These are phyloP conservation scores for Closterium sp. DNA, from an alignment of 139 green algal species.

Conservation along the genomic window DNA sequence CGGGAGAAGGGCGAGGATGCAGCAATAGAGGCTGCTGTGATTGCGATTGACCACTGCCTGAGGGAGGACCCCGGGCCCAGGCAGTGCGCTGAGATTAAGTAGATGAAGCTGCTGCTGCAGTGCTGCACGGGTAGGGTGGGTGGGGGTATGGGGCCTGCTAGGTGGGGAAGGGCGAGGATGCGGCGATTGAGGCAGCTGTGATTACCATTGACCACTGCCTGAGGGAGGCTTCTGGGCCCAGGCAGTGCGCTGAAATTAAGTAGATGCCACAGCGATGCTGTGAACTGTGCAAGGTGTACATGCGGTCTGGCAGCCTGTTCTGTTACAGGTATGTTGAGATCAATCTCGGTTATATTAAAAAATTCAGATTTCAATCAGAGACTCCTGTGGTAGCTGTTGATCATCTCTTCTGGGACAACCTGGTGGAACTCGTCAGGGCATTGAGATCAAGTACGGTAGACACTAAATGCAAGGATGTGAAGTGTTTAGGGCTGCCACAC, in stretches of 20 bases:
- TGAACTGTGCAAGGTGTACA: too few relatives aligned
- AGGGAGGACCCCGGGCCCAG: slow-evolving; percentile 26
- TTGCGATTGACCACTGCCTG: slow-evolving; percentile 47
- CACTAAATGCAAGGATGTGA: too few relatives aligned
- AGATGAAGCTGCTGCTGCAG: not conserved
- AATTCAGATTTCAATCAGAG: too few relatives aligned
- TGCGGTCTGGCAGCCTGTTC: too few relatives aligned
- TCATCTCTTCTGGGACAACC: too few relatives aligned
- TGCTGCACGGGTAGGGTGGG: not conserved
- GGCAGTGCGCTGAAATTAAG: slow-evolving; percentile 38
- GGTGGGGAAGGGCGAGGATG: slow-evolving; percentile 58
- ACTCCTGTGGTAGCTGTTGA: too few relatives aligned
- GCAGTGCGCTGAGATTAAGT: slow-evolving; percentile 42
- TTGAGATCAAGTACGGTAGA: too few relatives aligned
- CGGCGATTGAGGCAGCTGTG: slow-evolving; percentile 44
- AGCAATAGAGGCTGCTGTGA: slow-evolving; percentile 43
- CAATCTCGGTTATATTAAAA: too few relatives aligned
- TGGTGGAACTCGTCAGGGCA: too few relatives aligned
- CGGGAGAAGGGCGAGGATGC: slow-evolving; percentile 62
- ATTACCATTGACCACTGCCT: slow-evolving; percentile 48
- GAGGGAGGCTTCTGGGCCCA: slow-evolving; percentile 22
- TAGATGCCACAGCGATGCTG: not conserved
- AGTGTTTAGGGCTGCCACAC: too few relatives aligned
- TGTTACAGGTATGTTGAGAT: too few relatives aligned
- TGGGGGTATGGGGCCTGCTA: too few relatives aligned